Evolutionary conservation across 805 yeast genomes (phyloP), one percentile per base, ranked within the genome.

Genomic region (Metschnikowia santaceciliae): DNA sequence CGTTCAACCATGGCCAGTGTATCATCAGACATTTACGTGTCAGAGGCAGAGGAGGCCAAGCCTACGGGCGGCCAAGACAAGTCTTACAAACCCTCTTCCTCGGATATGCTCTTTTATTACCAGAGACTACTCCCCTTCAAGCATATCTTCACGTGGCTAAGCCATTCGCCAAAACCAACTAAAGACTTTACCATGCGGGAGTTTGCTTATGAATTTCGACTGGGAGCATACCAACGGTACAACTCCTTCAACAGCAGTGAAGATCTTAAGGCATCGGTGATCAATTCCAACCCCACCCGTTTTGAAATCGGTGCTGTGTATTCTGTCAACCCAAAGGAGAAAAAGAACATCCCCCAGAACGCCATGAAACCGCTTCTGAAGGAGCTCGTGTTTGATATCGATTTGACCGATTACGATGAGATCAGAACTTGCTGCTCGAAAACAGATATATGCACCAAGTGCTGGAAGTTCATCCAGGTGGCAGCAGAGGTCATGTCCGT

Each of bases 231-330:
- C 64, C 86, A 88, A 58, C 86, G 99, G 58, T 92, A 91, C 71
- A 86, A 86, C 62, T 87, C 97, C 1, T 94, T 78, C 59, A 69
- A 71, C 1, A 71, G 79, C 3, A 75, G 74, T 20, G 87, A 82
- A 40, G 96, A 88, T 43, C 89, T 94, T 70, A 88, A 87, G 62
- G 72, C 78, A n/a, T 82, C 88, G 11, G 92, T 91, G 3, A 76
- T 85, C 19, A 76, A 72, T 45, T 79, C 89, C 14, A 82, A 83
- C 52, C 99, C 99, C 0, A 83, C 87, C 34, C 84, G 99, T 67
- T 94, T 94, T 64, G 99, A 94, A 70, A 80, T 94, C 46, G 99
- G 99, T 32, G 96, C 98, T 0, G 84, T 90, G 3, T 94, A 90
- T 64, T 78, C 89, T 1, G 83, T 86, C 14, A 89, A 88, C 55